phyloP scores from a whole-genome alignment of 1,284 basidiomycete species.

The Ustilago xerochloae region DNA sequence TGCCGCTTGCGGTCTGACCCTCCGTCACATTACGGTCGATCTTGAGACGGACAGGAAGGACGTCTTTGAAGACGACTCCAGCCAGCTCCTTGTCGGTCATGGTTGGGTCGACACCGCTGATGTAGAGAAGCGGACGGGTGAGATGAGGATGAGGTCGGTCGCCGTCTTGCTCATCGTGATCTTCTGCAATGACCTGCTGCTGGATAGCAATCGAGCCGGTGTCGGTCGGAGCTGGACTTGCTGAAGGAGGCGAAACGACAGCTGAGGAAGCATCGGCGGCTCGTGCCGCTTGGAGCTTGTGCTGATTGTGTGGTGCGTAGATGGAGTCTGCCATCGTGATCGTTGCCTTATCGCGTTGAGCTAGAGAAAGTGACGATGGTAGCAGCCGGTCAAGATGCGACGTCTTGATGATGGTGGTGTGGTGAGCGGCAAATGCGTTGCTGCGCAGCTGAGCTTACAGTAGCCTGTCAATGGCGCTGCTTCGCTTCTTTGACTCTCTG shows the following conservation, averaged over 20 bases:
- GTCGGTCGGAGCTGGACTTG: not conserved
- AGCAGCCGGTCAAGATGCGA: not conserved
- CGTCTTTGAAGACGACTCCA: conserved; percentile 42
- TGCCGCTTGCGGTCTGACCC: conserved; percentile 43
- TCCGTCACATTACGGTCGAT: conserved; percentile 44
- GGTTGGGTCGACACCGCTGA: conserved; percentile 47
- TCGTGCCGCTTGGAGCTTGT: conserved; percentile 36
- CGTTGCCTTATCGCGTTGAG: too few species aligned
- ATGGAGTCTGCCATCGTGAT: conserved; percentile 54
- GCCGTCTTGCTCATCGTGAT: conserved; percentile 4
- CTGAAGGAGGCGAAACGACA: too few species aligned
- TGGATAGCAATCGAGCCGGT: not conserved
- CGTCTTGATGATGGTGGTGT: not conserved
- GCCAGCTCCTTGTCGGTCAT: conserved; percentile 58
- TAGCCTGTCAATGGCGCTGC: too few species aligned
- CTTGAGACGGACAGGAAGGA: conserved; percentile 55
- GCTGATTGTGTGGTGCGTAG: conserved; percentile 53
- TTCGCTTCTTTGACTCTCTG: too few species aligned
- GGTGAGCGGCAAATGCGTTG: not conserved
- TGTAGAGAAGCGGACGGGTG: conserved; percentile 46
- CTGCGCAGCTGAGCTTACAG: not conserved
- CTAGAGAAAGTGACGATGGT: not conserved
- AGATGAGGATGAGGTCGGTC: conserved; percentile 50
- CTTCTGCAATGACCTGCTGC: not conserved
- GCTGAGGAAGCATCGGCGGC: conserved; percentile 11